phyloP scores from a whole-genome alignment of 169 alveolate species.

The Plasmodium relictum region DNA sequence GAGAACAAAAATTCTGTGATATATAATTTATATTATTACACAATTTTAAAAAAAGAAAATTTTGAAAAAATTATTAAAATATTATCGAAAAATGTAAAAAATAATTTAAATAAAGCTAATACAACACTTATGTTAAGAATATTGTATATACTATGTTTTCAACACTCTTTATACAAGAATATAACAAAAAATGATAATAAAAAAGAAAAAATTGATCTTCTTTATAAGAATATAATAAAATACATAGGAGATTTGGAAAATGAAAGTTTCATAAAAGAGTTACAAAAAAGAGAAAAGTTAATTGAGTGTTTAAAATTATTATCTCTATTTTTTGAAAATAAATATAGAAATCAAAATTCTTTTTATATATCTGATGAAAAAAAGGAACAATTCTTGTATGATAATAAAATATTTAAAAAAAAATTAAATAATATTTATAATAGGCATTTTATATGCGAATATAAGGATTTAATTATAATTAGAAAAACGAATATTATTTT shows the following conservation, averaged over 20 bases:
- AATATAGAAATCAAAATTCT: slow-evolving; percentile 72
- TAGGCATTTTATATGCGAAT: slow-evolving; percentile 77
- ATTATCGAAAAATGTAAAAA: slow-evolving; percentile 51
- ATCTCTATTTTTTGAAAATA: slow-evolving; percentile 70
- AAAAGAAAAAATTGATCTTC: slow-evolving; percentile 18
- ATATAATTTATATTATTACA: slow-evolving; percentile 62
- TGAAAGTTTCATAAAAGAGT: slow-evolving; percentile 39
- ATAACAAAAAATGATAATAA: slow-evolving; percentile 10
- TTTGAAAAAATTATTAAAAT: slow-evolving; percentile 43
- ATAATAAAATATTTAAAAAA: slow-evolving; percentile 60
- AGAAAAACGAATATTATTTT: slow-evolving; percentile 71
- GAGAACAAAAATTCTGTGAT: slow-evolving; percentile 56
- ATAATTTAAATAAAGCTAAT: slow-evolving; percentile 56
- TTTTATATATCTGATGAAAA: slow-evolving; percentile 58
- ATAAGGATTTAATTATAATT: slow-evolving; percentile 63
- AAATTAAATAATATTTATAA: slow-evolving; percentile 75
- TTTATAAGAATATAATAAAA: slow-evolving; percentile 50
- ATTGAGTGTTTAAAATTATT: slow-evolving; percentile 62
- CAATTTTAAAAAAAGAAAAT: slow-evolving; percentile 70
- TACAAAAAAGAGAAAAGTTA: slow-evolving; percentile 49
- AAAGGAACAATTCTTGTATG: slow-evolving; percentile 52
- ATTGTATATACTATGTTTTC: slow-evolving; percentile 62
- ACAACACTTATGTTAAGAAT: slow-evolving; percentile 60
- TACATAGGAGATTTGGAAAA: slow-evolving; percentile 32
- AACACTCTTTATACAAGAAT: slow-evolving; percentile 33